Evolutionary conservation across 768 basidiomycete genomes (phyloP).

Genomic region (Postia placenta): DNA sequence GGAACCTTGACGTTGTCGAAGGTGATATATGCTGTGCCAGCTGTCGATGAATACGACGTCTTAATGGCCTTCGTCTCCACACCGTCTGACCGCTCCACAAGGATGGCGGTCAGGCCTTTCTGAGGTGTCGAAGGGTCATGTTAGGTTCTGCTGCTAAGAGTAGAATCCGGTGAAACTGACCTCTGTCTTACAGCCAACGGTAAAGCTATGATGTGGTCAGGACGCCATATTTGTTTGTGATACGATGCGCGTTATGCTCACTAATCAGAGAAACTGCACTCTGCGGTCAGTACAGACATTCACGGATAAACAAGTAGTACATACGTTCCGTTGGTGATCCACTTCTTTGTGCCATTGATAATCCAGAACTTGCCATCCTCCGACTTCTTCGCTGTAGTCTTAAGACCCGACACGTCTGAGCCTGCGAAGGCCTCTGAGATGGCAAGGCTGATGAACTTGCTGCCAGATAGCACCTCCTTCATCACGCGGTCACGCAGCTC

Average conservation of each 20-base stretch:
- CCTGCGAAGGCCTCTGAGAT: slow-evolving; percentile 89
- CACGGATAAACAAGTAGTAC: slow-evolving; percentile 8
- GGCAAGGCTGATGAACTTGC: slow-evolving; percentile 82
- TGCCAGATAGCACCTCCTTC: slow-evolving; percentile 63
- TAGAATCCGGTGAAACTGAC: slow-evolving; percentile 26
- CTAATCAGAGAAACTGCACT: slow-evolving; percentile 34
- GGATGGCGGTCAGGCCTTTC: slow-evolving; percentile 76
- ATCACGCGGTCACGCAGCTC: slow-evolving; percentile 51
- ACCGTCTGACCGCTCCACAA: slow-evolving; percentile 77
- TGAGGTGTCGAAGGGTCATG: slow-evolving; percentile 19
- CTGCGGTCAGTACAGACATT: background rate
- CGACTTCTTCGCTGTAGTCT: slow-evolving; percentile 72
- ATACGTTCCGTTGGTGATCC: slow-evolving; percentile 75
- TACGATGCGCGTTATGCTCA: slow-evolving; percentile 11
- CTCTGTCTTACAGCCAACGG: slow-evolving; percentile 67
- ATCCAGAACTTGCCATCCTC: slow-evolving; percentile 83
- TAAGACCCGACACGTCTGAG: slow-evolving; percentile 75
- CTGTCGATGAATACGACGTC: slow-evolving; percentile 83
- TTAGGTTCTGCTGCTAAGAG: background rate
- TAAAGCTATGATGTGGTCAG: slow-evolving; percentile 43
- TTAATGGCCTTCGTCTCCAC: slow-evolving; percentile 84
- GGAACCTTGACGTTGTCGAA: slow-evolving; percentile 86
- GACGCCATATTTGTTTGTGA: background rate
- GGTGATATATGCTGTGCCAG: slow-evolving; percentile 81
- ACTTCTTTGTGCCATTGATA: slow-evolving; percentile 84